Evolutionary conservation across 2,329 filamentous ascomycete genomes (phyloP), one percentile per base, ranked within the genome.

Genomic region (Arthrobotrys sinensis): DNA sequence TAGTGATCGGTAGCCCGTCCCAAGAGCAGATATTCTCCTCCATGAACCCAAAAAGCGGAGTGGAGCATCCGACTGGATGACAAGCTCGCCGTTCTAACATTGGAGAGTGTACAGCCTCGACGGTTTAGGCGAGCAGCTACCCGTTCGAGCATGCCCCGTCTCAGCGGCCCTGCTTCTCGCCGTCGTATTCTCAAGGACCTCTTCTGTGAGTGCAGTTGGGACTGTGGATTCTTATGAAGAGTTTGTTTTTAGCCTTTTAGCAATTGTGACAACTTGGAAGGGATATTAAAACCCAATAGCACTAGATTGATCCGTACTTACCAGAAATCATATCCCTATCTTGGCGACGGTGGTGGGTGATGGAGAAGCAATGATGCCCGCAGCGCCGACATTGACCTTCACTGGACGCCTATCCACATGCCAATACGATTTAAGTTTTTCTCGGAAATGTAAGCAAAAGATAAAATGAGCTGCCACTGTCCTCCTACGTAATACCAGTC

Each of bases 1-100:
- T 60, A 57, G 14, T 45, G 36, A 11, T 65, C 63, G 24, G n/a
- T 14, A 14, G 36, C 60, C 12, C 50, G 66, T 16, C 55, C 72
- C 46, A 69, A 50, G 6, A 76, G 50, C 34, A 85, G 81, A 86
- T 85, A 84, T 83, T 79, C 85, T 79, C 87, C 86, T 80, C 86
- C 86, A 83, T 89, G 87, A 80, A 85, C 86, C 88, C 88, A 89
- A 81, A 90, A 89, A 28, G 85, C 83, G 64, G 87, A 87, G 83
- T 88, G 87, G 48, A 89, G 85, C 83, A 84, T 85, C 81, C 88
- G 87, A 79, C 85, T 85, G 80, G 69, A 86, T 57, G 76, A 68
- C 36, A 48, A 28, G 38, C 40, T 63, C 21, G 68, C 45, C n/a
- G 62, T 68, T 69, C 62, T 73, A 69, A 69, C 52, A 73, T 72